Base-by-base conservation (phyloP, 495 filamentous ascomycete species). In the Poronia punctata region DNA sequence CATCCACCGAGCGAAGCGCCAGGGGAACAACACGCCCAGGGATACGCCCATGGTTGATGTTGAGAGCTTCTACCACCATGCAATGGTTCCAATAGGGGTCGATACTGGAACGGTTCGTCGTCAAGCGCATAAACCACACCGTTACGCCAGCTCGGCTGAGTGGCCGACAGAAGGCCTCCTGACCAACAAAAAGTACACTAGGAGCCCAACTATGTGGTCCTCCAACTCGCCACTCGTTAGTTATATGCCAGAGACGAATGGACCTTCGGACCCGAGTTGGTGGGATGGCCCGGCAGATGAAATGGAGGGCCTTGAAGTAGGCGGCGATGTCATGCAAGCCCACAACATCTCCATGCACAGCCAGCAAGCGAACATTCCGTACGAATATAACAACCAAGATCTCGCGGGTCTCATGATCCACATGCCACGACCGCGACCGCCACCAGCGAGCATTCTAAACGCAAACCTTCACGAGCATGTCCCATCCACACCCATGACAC, bases 331-430 rank as follows among this genome's bases (percentile, higher is more conserved):
- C 11, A 10, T 40, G 10, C 49, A 33, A 18, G n/a, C 43, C 0
- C 42, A 52, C 3, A 45, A 52, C 23, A 27, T 57, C 0, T 20
- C 43, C 14, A 45, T 56, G 43, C 52, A 55, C 49, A 41, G 22
- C 38, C 47, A 53, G 0, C 55, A 46, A 14, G 30, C 34, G 3
- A 52, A 55, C 0, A 33, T 55, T 1, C 24, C 46, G 1, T 60
- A 59, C 27, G 55, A 65, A 4, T 63, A 64, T 37, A 27, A 43
- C 46, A 28, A 36, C 16, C n/a, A n/a, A n/a, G 45, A 52, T n/a
- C 34, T 63, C 47, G 40, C 53, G 16, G 59, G 61, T 5, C 60
- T 66, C 29, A 61, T 65, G 52, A 61, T 71, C 40, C 64, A 71
- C 43, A 60, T 60, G 57, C 59, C 59, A 16, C 59, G 56, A 17